Evolutionary conservation across 108 stramenopile genomes (phyloP), one percentile per base, ranked within the genome.

Genomic region (Epipyxis sp.): DNA sequence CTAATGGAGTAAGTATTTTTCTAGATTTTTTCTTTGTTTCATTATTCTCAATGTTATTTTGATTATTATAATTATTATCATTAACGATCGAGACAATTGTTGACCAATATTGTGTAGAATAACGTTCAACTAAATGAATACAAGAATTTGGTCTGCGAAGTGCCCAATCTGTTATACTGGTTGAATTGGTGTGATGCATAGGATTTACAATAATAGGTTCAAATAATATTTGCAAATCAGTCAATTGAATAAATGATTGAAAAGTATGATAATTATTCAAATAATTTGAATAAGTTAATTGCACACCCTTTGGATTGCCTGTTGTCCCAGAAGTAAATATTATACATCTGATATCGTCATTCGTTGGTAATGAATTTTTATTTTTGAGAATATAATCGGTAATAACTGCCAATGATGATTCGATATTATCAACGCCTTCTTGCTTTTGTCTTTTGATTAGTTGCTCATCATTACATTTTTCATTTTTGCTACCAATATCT

Each of bases 261-360:
- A 81, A 81, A 1, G 80, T 77, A 27, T 1, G 20, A n/a, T 59
- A 59, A 61, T 81, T 81, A 44, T 43, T 44, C 1, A 29, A n/a
- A 65, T 81, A 81, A 30, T 59, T 37, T 27, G 30, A 42, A 65
- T 62, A 81, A 37, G 76, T 62, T 1, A 81, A 59, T 42, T 44
- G 16, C 16, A 81, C 80, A 50, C 80, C 80, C 42, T 81, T 81
- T 42, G 80, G 80, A 13, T 61, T 34, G 6, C 80, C 80, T 0
- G 80, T 77, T 32, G 76, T 77, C 0, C 80, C 80, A 2, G 76
- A 77, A 3, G 80, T 81, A 59, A 77, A 81, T 29, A 81, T 81
- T 61, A 81, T 76, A 42, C 76, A 50, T 30, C 80, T 50, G 0
- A 41, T 61, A 45, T 77, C 76, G 2, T 1, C 69, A 0, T 1